Evolutionary conservation across 257 asterid species (phyloP), one percentile per base, ranked within the genome.

Genomic region (Henckelia pumila): DNA sequence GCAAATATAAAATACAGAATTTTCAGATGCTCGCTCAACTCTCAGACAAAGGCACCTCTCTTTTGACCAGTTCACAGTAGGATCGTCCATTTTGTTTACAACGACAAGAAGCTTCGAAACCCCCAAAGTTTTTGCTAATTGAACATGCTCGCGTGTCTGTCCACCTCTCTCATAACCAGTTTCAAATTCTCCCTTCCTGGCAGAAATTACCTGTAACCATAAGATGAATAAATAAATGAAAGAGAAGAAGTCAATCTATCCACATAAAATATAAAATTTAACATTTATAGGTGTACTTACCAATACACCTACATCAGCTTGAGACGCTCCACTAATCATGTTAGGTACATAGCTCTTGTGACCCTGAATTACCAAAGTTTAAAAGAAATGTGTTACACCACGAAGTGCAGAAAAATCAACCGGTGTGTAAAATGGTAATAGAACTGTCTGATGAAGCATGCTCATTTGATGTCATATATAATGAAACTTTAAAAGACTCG

Each of bases 101-200:
- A 85, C 99, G 61, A 94, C 95, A 50, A 94, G 81, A 71, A 94
- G 84, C 88, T 88, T 94, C 63, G 97, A 71, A 64, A 94, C 97
- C 22, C 96, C 97, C 66, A 94, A 80, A 30, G 99, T 94, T 82
- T 91, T 94, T 47, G 99, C 99, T 61, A 94, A 95, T 68, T 88
- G 99, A 65, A 94, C 99, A 70, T 91, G 97, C 71, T 94, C 99
- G 35, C 99, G 94, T 56, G 99, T 94, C 82, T 94, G 99, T 32
- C 97, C 99, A 79, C 99, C 97, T 85, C 89, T 91, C 83, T 94
- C 97, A 73, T 85, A 94, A 69, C 99, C 97, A 79, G 99, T 88
- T 81, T 94, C 99, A 67, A 94, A 87, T 76, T 94, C 97, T 71
- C 97, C 97, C 70, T 87, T 91, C 57, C 97, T 84, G 64, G 99